Evolutionary conservation across 2,329 filamentous ascomycete genomes (phyloP), one percentile per base, ranked within the genome.

Genomic region (Coniella lustricola): DNA sequence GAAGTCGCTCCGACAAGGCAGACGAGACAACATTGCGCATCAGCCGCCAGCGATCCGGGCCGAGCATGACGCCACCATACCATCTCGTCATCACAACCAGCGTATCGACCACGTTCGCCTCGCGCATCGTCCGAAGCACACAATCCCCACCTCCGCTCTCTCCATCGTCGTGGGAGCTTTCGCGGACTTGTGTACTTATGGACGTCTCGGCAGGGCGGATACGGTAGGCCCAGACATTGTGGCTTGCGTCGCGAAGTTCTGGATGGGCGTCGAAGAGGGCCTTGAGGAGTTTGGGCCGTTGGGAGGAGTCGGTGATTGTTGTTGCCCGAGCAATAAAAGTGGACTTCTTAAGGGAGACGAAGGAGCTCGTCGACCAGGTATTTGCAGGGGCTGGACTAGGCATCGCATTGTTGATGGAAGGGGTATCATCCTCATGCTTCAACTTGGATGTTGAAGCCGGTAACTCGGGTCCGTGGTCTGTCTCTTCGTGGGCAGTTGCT

Each of bases 1-100:
- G 65, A 38, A 75, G 59, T 5, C 73, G 66, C 55, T 76, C 74
- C 1, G 76, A 72, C 16, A 84, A 63, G 2, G 75, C 76, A 39
- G 77, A 73, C 31, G 73, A 71, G 41, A 78, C 70, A 36, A 75
- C 76, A 51, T 75, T 73, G 3, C 75, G 70, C 75, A 83, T 83
- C 51, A 83, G 70, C 12, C 77, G 69, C 77, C 78, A 84, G 16
- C 80, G 71, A 56, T 83, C 79, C 0, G 76, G 73, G 0, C 80
- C 79, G 3, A 84, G 69, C 69, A 83, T 72, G 9, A 78, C 65
- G 7, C 80, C 80, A 17, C 80, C 79, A 52, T 75, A 84, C 79
- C 79, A 84, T 32, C 80, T 68, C 14, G 75, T 78, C 56, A 83
- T 69, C 7, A 84, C 75, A 13, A 82, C 73, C 1, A 82, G 59